Evolutionary conservation across 768 basidiomycete species (phyloP), one percentile per base, ranked within the genome.

Genomic region (Epithele typhae): DNA sequence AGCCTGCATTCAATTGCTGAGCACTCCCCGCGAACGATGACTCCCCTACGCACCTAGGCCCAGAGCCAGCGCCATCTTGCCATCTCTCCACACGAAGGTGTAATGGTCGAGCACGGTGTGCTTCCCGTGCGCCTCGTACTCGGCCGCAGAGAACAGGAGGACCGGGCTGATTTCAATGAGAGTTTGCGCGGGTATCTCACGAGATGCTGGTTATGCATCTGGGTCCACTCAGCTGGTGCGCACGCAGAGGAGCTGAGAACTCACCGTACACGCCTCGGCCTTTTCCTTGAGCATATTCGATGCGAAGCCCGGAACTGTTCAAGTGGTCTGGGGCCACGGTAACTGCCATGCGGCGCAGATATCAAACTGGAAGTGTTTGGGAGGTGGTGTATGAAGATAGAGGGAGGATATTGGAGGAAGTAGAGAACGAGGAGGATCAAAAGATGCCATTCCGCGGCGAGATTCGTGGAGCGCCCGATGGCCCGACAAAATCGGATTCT

Each of bases 151-250:
- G 58, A 94, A 79, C 10, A 95, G 68, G n/a, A 95, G 68, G 17
- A 91, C 88, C 2, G 94, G 93, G 52, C 86, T 87, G 55, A 82
- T 77, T 64, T 96, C 94, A 50, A 97, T 61, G n/a, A 86, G 55
- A 0, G 84, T 84, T 11, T 77, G 72, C 10, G 74, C 65, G 17
- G 82, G 72, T 49, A 92, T 81, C 25, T 56, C 53, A 15, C 67
- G 66, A 7, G 76, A 69, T 18, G 87, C 79, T 80, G 27, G 27
- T 30, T 30, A 7, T 14, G 27, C 27, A 14, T 7, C 27, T 30
- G 27, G 14, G 7, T 7, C 14, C 27, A 30, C 7, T 30, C 14
- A 30, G 27, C 7, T 30, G 27, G 27, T 30, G 27, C 27, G 14
- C 27, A 30, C 14, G n/a, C n/a, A n/a, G n/a, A 30, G 7, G 27